phyloP scores from a whole-genome alignment of 2,329 filamentous ascomycete genomes.

The Apiospora pterosperma region DNA sequence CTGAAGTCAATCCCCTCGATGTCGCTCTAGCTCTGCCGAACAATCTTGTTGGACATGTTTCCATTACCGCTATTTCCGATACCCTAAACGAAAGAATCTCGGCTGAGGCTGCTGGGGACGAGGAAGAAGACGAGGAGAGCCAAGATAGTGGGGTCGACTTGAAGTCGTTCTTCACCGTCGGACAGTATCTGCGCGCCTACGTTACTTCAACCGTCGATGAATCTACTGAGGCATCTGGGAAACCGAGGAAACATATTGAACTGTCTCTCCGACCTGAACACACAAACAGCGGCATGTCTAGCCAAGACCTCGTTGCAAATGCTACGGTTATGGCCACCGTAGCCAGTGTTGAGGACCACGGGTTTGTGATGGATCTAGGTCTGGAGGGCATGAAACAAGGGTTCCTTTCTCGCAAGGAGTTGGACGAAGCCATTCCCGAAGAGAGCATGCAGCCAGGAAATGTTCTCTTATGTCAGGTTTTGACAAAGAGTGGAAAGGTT shows the following conservation, averaged over 20 bases:
- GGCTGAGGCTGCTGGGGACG: conserved; percentile 55
- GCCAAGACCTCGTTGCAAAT: conserved; percentile 71
- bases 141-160: conserved; percentile 65
- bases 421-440: conserved; percentile 63
- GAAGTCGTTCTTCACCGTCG: conserved; percentile 70
- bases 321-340: conserved; percentile 84
- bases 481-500: conserved; percentile 74
- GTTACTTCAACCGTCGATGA: conserved; percentile 77
- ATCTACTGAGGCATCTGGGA: conserved; percentile 45
- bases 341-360: conserved; percentile 91
- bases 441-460: conserved; percentile 75
- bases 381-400: conserved; percentile 67
- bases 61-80: conserved; percentile 88
- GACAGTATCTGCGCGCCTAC: conserved; percentile 83
- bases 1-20: conserved; percentile 74
- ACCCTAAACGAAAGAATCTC: conserved; percentile 74
- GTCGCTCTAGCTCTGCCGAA: conserved; percentile 84
- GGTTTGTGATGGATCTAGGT: conserved; percentile 88
- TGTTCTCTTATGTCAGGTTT: conserved; percentile 80
- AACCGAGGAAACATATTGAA: conserved; percentile 78
- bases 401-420: conserved; percentile 81
- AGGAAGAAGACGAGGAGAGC: conserved; percentile 51
- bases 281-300: conserved; percentile 71
- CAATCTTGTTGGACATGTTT: conserved; percentile 84
- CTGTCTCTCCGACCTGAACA: conserved; percentile 78